phyloP scores from a whole-genome alignment of 306 rosid species.

The Comarum palustre region DNA sequence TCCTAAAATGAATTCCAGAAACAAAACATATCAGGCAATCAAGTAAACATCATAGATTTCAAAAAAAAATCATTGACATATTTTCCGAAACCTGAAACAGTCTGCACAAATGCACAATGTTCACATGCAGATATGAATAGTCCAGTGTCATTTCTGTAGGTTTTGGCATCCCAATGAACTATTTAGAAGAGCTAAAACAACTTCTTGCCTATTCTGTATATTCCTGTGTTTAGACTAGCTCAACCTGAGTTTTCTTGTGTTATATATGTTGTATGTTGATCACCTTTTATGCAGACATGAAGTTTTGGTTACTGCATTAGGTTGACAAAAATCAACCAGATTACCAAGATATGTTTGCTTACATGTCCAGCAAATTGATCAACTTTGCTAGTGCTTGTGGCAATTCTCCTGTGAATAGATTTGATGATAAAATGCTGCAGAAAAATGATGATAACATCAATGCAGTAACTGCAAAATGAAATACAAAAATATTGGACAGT shows the following conservation, averaged over 20 bases:
- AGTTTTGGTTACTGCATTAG: not conserved
- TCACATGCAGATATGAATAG: not conserved
- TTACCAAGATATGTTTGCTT: constrained; percentile 32
- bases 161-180: not conserved
- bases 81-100: not conserved
- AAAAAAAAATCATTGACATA: not conserved
- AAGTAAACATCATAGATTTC: not conserved
- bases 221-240: not conserved
- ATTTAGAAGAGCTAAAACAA: not conserved
- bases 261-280: not conserved
- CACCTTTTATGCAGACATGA: not conserved
- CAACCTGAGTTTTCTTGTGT: not conserved
- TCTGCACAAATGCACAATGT: not conserved
- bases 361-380: constrained; percentile 79
- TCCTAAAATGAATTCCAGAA: constrained; percentile 50
- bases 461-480: constrained; percentile 11
- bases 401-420: constrained; percentile 73
- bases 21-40: constrained; percentile 16
- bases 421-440: constrained; percentile 64
- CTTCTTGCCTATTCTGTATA: not conserved
- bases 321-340: constrained; percentile 4
- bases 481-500: not conserved
- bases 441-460: constrained; percentile 27
- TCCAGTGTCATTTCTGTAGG: not conserved
- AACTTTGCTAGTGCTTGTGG: constrained; percentile 61